phyloP scores from a whole-genome alignment of 2,329 filamentous ascomycete genomes.

The Helotiales sp. region DNA sequence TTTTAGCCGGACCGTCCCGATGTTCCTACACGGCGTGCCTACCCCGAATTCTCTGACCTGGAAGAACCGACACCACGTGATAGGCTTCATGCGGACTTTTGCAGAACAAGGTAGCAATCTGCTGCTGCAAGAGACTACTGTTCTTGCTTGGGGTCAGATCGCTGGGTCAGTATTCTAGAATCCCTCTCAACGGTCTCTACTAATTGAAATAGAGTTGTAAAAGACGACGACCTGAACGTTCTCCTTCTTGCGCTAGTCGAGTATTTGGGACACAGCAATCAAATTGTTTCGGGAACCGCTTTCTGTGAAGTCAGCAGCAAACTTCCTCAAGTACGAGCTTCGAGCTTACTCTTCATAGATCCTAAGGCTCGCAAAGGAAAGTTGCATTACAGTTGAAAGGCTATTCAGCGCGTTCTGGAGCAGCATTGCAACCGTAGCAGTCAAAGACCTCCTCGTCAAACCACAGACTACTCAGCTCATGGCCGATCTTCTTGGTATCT shows the following conservation, averaged over 20 bases:
- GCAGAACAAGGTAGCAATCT: slow-evolving; percentile 70
- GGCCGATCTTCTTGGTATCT: slow-evolving; percentile 80
- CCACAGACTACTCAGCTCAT: slow-evolving; percentile 84
- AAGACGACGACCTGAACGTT: slow-evolving; percentile 84
- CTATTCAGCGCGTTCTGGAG: slow-evolving; percentile 90
- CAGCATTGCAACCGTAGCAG: slow-evolving; percentile 78
- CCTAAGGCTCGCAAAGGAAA: slow-evolving; percentile 70
- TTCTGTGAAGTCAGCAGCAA: slow-evolving; percentile 73
- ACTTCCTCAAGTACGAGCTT: not conserved
- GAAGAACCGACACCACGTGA: slow-evolving; percentile 69
- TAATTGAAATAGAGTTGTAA: slow-evolving; percentile 58
- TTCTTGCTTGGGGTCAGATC: slow-evolving; percentile 85
- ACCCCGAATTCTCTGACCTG: slow-evolving; percentile 45
- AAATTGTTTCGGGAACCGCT: slow-evolving; percentile 77
- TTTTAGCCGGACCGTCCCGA: slow-evolving; percentile 63
- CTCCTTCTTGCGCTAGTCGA: slow-evolving; percentile 83
- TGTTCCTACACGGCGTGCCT: slow-evolving; percentile 61
- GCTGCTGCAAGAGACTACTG: slow-evolving; percentile 78
- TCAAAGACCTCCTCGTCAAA: slow-evolving; percentile 78
- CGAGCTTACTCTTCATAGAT: slow-evolving; percentile 52
- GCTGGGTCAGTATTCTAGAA: slow-evolving; percentile 60
- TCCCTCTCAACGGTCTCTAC: not conserved
- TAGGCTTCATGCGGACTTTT: slow-evolving; percentile 74
- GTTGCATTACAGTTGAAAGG: slow-evolving; percentile 64
- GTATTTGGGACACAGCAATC: slow-evolving; percentile 83